phyloP scores from a whole-genome alignment of 768 basidiomycete species.

The Albatrellus ellisii region DNA sequence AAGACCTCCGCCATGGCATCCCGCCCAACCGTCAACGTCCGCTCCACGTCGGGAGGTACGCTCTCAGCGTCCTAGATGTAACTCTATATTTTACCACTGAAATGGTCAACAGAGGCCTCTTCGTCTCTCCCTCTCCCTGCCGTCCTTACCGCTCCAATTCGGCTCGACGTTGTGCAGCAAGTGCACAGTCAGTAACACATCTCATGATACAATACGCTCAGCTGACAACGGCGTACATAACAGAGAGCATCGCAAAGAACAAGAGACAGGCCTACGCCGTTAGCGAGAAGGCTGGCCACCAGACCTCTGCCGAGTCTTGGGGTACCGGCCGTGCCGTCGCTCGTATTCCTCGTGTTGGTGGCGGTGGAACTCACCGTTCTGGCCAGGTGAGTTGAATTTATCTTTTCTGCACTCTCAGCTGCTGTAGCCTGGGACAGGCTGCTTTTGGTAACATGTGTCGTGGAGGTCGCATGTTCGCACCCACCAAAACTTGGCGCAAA shows the following conservation, averaged over 20 bases:
- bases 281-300: conserved; percentile 96
- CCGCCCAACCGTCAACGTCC: conserved; percentile 83
- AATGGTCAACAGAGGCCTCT: conserved; percentile 48
- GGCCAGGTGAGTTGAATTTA: conserved; percentile 63
- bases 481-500: conserved; percentile 98
- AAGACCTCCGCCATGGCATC: conserved; percentile 55
- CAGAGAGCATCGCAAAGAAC: conserved; percentile 98
- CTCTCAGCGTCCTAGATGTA: background rate
- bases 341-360: conserved; percentile 99
- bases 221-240: conserved; percentile 10
- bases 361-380: conserved; percentile 96
- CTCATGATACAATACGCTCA: background rate
- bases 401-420: background rate
- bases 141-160: conserved; percentile 95
- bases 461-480: conserved; percentile 99
- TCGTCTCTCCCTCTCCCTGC: conserved; percentile 87
- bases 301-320: conserved; percentile 99
- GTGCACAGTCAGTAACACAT: conserved; percentile 86
- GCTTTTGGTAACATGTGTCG: conserved; percentile 99
- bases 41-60: conserved; percentile 62
- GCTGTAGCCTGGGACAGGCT: conserved; percentile 36
- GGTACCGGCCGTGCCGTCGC: conserved; percentile 99
- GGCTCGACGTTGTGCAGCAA: conserved; percentile 95
- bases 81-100: conserved; percentile 3
- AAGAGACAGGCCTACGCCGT: conserved; percentile 95